These are phyloP conservation scores for Hanseniaspora valbyensis DNA, from an alignment of 805 yeast genomes.

Conservation along the genomic window DNA sequence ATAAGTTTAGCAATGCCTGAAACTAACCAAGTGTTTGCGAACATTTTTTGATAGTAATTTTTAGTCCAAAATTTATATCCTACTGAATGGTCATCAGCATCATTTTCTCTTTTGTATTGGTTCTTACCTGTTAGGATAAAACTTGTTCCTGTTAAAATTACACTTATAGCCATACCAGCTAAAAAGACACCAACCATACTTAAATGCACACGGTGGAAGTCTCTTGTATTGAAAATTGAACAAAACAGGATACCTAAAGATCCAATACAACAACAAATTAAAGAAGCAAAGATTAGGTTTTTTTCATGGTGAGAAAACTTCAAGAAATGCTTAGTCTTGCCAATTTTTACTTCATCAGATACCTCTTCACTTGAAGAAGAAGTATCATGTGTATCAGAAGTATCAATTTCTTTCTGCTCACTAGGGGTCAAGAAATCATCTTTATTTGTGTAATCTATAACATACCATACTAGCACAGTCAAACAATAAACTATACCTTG, in stretches of 20 bases:
- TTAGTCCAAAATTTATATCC: constrained; percentile 18
- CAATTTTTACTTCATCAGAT: neutral
- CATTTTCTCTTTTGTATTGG: constrained; percentile 23
- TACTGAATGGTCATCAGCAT: constrained; percentile 18
- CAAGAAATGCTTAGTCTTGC: constrained; percentile 13
- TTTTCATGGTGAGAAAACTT: constrained; percentile 33
- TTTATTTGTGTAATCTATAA: constrained; percentile 11
- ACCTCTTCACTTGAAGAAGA: constrained; percentile 11
- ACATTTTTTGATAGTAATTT: constrained; percentile 25
- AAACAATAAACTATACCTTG: constrained; percentile 68
- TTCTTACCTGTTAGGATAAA: constrained; percentile 38
- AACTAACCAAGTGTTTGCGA: constrained; percentile 37
- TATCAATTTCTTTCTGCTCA: constrained; percentile 45
- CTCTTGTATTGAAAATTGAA: constrained; percentile 56
- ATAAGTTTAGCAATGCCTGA: constrained; percentile 44
- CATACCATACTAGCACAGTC: constrained; percentile 49
- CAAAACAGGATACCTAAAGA: constrained; percentile 66
- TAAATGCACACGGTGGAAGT: constrained; percentile 45
- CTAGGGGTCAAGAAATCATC: constrained; percentile 23
- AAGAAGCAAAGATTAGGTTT: constrained; percentile 32
- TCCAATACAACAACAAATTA: constrained; percentile 44
- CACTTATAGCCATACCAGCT: constrained; percentile 47
- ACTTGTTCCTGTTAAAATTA: constrained; percentile 36
- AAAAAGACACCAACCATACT: constrained; percentile 67
- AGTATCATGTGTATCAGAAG: no score